phyloP scores from a whole-genome alignment of 2,329 filamentous ascomycete species.

The Ophiostoma novo-ulmi region DNA sequence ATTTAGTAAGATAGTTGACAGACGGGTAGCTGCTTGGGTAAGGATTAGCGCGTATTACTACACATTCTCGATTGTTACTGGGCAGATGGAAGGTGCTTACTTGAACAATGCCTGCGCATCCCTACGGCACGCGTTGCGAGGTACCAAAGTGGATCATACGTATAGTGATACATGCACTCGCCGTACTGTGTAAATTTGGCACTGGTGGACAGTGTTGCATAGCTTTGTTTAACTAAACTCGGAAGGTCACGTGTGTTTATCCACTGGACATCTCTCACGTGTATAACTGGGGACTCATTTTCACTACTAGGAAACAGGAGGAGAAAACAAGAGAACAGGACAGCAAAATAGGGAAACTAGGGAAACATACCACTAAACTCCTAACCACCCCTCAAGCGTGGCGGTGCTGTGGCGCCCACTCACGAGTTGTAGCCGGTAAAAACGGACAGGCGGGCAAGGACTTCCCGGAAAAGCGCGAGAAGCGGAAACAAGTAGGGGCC shows the following conservation, averaged over 20 bases:
- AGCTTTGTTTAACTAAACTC: too few species aligned
- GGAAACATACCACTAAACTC: not conserved
- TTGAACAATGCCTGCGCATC: not conserved
- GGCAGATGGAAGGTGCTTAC: not conserved
- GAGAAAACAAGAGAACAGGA: not conserved
- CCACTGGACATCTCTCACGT: not conserved
- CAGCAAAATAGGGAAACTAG: not conserved
- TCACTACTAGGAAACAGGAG: not conserved
- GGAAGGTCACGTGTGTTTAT: not conserved
- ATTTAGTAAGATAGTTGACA: not conserved
- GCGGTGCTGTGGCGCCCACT: constrained; percentile 20
- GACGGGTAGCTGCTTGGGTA: constrained; percentile 8
- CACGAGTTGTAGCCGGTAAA: constrained; percentile 27
- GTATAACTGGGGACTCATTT: not conserved
- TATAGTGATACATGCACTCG: not conserved
- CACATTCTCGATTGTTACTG: not conserved
- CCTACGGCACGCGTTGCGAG: not conserved
- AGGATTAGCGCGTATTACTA: constrained; percentile 6
- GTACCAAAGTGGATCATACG: constrained; percentile 1
- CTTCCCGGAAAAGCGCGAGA: constrained; percentile 30
- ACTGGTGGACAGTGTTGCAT: not conserved
- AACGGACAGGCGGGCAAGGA: constrained; percentile 27
- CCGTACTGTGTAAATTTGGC: not conserved
- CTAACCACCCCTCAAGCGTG: not conserved
- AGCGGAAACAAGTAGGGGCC: constrained; percentile 22